These are phyloP conservation scores for Phytopythium aichiense DNA, from an alignment of 352 stramenopile species.

Conservation along the genomic window DNA sequence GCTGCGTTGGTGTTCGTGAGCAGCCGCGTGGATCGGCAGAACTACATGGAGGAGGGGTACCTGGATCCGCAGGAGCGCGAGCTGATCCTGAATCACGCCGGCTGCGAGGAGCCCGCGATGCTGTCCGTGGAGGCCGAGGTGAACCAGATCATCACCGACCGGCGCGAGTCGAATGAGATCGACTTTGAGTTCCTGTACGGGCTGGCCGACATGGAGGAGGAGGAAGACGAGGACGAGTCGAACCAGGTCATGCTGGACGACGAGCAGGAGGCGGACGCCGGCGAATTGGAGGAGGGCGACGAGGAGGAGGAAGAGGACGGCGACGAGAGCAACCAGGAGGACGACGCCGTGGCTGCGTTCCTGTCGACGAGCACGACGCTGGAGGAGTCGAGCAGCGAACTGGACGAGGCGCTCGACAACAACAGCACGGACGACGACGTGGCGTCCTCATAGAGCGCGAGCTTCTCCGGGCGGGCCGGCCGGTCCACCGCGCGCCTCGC, in stretches of 20 bases:
- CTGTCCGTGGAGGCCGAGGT: conserved; percentile 74
- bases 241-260: conserved; percentile 17
- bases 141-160: conserved; percentile 77
- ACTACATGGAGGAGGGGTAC: conserved; percentile 86
- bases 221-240: conserved; percentile 21
- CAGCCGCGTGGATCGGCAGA: conserved; percentile 68
- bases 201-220: conserved; percentile 31
- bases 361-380: conserved; percentile 5
- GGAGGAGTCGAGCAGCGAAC: conserved; percentile 8
- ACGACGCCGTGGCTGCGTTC: conserved; percentile 10
- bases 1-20: conserved; percentile 4
- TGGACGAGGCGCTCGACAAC: not conserved
- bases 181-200: conserved; percentile 81
- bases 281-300: conserved; percentile 10
- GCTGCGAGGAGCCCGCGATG: conserved; percentile 68
- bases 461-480: not conserved
- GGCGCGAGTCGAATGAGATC: conserved; percentile 79
- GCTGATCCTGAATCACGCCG: conserved; percentile 69
- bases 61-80: conserved; percentile 73
- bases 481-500: conserved; percentile 4
- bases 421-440: conserved; percentile 11
- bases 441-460: conserved; percentile 7
- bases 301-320: conserved; percentile 15
- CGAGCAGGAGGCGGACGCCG: conserved; percentile 10
- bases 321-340: conserved; percentile 12